Conservation (phyloP, 371 early-diverging fungal genomes). For the Apophysomyces variabilis region DNA sequence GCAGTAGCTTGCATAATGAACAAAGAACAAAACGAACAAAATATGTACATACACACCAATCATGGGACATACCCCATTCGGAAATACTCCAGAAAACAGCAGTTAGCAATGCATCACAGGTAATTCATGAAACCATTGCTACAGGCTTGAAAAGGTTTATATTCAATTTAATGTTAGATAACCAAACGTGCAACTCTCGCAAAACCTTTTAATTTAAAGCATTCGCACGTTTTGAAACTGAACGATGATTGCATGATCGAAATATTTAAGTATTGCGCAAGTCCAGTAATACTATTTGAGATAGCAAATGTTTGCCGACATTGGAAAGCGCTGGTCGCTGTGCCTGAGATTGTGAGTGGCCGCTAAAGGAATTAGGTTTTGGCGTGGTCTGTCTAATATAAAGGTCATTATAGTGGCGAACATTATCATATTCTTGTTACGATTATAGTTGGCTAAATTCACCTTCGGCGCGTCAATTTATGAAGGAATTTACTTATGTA, state of each 20-base stretch:
- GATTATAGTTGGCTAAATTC: background rate
- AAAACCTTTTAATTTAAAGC: background rate
- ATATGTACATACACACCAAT: too few species aligned
- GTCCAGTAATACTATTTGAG: background rate
- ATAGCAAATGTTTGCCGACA: background rate
- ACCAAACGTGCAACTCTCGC: background rate
- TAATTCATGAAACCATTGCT: background rate
- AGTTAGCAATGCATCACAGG: background rate
- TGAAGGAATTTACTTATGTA: background rate
- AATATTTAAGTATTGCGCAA: background rate
- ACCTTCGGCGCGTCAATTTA: background rate
- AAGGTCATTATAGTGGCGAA: background rate
- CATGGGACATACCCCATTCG: too few species aligned
- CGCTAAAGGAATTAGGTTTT: background rate
- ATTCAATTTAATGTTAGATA: too few species aligned
- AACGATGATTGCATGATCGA: background rate
- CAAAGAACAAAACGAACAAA: too few species aligned
- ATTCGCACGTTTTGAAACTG: background rate
- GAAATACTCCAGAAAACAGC: too few species aligned
- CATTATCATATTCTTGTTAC: background rate
- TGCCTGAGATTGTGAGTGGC: background rate
- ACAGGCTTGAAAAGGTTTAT: too few species aligned
- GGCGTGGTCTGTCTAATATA: background rate
- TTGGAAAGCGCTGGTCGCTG: conserved; percentile 2
- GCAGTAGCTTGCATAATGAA: too few species aligned